Evolutionary conservation across 179 eudicot genomes (phyloP).

Genomic region (Beta macrorhiza): DNA sequence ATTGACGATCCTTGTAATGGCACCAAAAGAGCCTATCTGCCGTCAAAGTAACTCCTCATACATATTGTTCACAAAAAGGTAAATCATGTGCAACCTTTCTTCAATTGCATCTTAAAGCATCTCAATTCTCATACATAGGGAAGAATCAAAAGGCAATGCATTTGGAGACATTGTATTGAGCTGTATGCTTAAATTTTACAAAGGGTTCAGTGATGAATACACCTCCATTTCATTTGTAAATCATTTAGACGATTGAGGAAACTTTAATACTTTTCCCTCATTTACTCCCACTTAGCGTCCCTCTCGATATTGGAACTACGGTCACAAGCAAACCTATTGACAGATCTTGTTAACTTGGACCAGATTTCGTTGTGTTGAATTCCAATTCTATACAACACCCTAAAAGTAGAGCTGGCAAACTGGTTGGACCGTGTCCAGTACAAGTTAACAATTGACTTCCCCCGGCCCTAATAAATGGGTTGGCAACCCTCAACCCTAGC

Average conservation of each 20-base stretch:
- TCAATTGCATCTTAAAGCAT: neutral
- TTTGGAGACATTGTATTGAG: neutral
- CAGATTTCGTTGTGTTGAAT: too few species aligned
- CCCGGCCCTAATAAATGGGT: too few species aligned
- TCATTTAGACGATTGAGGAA: neutral
- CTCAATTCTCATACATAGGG: neutral
- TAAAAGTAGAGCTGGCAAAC: too few species aligned
- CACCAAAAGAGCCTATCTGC: constrained; percentile 99
- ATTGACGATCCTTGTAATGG: constrained; percentile 82
- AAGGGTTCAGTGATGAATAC: neutral
- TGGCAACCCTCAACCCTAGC: too few species aligned
- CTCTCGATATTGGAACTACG: neutral
- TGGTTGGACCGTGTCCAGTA: too few species aligned
- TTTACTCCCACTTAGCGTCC: neutral
- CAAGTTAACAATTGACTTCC: too few species aligned
- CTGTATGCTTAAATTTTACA: neutral
- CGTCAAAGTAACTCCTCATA: constrained; percentile 51
- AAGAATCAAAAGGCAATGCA: neutral
- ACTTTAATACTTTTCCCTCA: neutral
- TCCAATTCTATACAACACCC: too few species aligned
- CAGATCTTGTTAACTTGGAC: too few species aligned
- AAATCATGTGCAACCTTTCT: neutral
- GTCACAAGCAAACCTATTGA: too few species aligned
- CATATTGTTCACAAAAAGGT: neutral
- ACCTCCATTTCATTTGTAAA: neutral